These are phyloP conservation scores for Zygoascus flipseniorum DNA, from an alignment of 805 yeast genomes.

Conservation along the genomic window DNA sequence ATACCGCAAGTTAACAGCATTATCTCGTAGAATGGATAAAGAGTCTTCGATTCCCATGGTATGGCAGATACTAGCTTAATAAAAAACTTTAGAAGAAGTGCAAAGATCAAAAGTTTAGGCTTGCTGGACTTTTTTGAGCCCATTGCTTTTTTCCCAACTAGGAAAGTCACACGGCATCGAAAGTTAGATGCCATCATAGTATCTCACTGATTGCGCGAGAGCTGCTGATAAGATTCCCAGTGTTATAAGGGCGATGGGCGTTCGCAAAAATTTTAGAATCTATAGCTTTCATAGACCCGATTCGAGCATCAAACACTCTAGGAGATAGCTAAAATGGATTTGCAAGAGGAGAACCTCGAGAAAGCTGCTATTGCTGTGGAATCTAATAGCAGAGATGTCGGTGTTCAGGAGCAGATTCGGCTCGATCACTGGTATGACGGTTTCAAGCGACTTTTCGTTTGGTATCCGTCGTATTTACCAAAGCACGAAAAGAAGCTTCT, in stretches of 20 bases:
- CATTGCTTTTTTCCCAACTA: not conserved
- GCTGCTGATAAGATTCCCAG: not conserved
- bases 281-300: too few relatives aligned
- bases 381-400: not conserved
- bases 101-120: too few relatives aligned
- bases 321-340: not conserved
- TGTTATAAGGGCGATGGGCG: not conserved
- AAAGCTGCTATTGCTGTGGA: not conserved
- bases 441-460: constrained; percentile 19
- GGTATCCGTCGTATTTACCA: constrained; percentile 26
- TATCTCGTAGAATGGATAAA: too few relatives aligned
- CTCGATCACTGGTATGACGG: constrained; percentile 23
- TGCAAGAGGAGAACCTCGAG: not conserved
- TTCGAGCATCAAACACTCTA: not conserved
- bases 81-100: too few relatives aligned
- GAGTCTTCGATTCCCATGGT: too few relatives aligned
- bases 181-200: not conserved
- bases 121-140: too few relatives aligned
- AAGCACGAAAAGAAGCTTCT: constrained; percentile 25
- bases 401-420: not conserved
- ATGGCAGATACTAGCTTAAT: too few relatives aligned
- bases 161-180: not conserved
- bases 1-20: too few relatives aligned
- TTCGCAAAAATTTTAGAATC: too few relatives aligned
- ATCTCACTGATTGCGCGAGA: not conserved